Base-by-base conservation (phyloP, 1,284 basidiomycete species). In the Cryptococcus neoformans region DNA sequence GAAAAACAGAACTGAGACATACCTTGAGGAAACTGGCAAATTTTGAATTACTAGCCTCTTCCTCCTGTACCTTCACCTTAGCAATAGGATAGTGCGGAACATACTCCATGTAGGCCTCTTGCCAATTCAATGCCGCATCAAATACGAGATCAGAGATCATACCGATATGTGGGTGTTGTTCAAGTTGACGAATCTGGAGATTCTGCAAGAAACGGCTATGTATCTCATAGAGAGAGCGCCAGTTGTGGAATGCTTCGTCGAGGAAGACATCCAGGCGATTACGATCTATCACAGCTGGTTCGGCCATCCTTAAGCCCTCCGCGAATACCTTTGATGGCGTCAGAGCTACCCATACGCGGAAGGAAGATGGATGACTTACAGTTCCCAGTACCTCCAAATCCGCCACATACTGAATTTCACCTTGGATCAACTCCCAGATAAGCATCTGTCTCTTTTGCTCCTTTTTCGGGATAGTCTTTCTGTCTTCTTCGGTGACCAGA, bases 391-490 rank as follows among this genome's bases (percentile, higher is more conserved):
- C 87, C 70, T 94, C 89, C 35, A 99, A 78, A 80, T 99, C 96
- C 56, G 87, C 87, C 10, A 96, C 89, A 73, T 97, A 98, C 52
- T 87, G 85, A 87, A 95, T 94, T 78, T 99, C 95, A 57, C 89
- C 90, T 69, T 94, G 89, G 70, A 99, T 95, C 49, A 98, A 80
- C 77, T 99, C 95, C 68, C 94, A 95, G 50, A 98, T 94, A 63
- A 90, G 85, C 90, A 88, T 86, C 75, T 99, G 95, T 16, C 92
- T 84, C 73, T 89, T 89, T 21, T 85, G 80, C 73, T 96, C 92
- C 50, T 87, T 82, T 73, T 88, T 88, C 11, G 84, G 81, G 60
- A 97, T 82, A 1, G 69, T 75, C 54, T 83, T 83, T 50, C 84
- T 80, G 37, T 85, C 77, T 35, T 91, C 87, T 21, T 82, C 80